These are phyloP conservation scores for Gastrodia elata DNA, from an alignment of 106 monocot genomes.

Conservation along the genomic window DNA sequence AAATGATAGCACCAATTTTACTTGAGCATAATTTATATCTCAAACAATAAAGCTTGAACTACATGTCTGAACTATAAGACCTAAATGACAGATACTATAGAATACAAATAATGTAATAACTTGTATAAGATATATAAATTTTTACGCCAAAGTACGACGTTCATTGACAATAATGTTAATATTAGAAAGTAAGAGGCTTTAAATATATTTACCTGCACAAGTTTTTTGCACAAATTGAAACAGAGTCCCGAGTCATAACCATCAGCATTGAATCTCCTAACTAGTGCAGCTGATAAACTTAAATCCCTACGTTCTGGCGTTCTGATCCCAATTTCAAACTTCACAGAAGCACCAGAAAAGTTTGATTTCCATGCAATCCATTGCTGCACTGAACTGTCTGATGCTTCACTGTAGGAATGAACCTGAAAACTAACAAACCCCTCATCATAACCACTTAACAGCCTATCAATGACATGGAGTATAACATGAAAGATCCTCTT, in stretches of 20 bases:
- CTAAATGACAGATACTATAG: not conserved
- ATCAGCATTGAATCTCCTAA: slow-evolving; percentile 12
- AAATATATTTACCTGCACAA: slow-evolving; percentile 43
- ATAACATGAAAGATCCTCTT: slow-evolving; percentile 60
- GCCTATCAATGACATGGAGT: slow-evolving; percentile 37
- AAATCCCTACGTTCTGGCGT: slow-evolving; percentile 12
- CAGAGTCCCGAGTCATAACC: slow-evolving; percentile 38
- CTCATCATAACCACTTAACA: slow-evolving; percentile 28
- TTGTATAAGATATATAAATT: not conserved
- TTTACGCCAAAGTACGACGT: not conserved
- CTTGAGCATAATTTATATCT: not conserved
- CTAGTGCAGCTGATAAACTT: slow-evolving; percentile 7
- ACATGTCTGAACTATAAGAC: too few relatives aligned
- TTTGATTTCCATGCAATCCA: slow-evolving; percentile 41
- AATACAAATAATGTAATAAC: not conserved
- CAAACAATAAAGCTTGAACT: not conserved
- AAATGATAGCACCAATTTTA: not conserved
- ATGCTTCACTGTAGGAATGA: slow-evolving; percentile 7
- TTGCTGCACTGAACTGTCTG: slow-evolving; percentile 17
- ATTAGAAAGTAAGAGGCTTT: not conserved
- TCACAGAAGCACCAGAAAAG: slow-evolving; percentile 32
- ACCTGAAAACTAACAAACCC: slow-evolving; percentile 37
- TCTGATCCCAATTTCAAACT: slow-evolving; percentile 38
- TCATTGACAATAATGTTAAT: not conserved
- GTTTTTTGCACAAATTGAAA: slow-evolving; percentile 62